Conservation (phyloP, 257 asterid genomes). For the Ocimum tenuiflorum region DNA sequence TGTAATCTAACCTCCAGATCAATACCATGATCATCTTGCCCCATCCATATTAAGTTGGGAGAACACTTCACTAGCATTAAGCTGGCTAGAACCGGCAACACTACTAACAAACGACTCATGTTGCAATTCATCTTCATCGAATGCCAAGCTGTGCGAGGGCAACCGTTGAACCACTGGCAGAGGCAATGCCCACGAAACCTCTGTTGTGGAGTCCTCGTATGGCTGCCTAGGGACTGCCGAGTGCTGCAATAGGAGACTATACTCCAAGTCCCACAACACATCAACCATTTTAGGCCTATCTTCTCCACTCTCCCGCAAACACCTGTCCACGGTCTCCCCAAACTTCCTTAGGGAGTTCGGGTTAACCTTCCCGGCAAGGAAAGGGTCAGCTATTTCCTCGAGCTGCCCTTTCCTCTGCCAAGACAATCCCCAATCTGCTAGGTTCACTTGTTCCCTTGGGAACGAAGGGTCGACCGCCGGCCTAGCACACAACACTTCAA, state of each 20-base stretch:
- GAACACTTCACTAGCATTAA: conserved; percentile 29
- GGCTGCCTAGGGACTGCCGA: conserved; percentile 20
- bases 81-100: conserved; percentile 5
- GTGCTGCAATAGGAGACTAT: conserved; percentile 39
- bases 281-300: conserved; percentile 54
- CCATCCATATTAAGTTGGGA: conserved; percentile 33
- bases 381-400: conserved; percentile 41
- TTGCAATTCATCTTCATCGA: conserved; percentile 10
- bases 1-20: too few species aligned
- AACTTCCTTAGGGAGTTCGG: conserved; percentile 42
- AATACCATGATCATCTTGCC: conserved; percentile 32
- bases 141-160: conserved; percentile 27
- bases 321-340: conserved; percentile 42
- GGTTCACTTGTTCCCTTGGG: conserved; percentile 36
- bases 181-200: conserved; percentile 31
- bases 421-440: conserved; percentile 54
- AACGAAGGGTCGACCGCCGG: conserved; percentile 29
- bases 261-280: conserved; percentile 65
- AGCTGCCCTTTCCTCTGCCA: conserved; percentile 37
- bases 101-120: not conserved
- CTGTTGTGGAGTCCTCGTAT: conserved; percentile 33
- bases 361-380: conserved; percentile 37
- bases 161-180: conserved; percentile 26
- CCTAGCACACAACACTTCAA: conserved; percentile 58
- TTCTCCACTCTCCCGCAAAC: conserved; percentile 37